Evolutionary conservation across 169 alveolate genomes (phyloP), one percentile per base, ranked within the genome.

Genomic region (Perkinsus olseni): DNA sequence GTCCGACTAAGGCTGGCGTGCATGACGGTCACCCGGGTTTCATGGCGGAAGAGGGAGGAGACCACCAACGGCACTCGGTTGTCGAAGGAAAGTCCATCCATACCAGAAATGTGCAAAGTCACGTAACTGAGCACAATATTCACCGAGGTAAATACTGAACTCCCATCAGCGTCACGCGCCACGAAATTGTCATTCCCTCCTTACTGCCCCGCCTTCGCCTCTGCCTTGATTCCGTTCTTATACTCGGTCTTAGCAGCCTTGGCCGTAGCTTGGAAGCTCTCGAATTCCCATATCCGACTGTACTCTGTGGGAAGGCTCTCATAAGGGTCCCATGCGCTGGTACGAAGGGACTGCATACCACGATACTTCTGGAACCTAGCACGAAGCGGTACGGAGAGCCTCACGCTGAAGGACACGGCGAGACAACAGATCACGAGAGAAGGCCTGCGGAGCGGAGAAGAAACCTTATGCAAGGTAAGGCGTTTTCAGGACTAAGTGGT

Each of bases 281-380:
- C 94, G 11, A 95, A 94, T 24, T 95, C 96, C 92, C 93, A 92
- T 38, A 95, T 94, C 38, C 96, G 91, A 28, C 96, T 92, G 92
- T 94, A 95, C 91, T 93, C 96, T 39, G 94, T 91, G 8, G 97
- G 97, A 8, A 96, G 93, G 92, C 94, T 95, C 91, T 95, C 96
- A 91, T 93, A 93, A 39, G 94, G 94, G 38, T 95, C 95, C 97
- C 97, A 96, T 20, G 93, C 50, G 36, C 96, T 94, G 51, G 95
- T 94, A 0, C 96, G 94, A 92, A 96, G 95, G 92, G 96, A 94
- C 94, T 95, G 95, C 62, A 96, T 94, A 31, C 97, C 97, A 0
- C 97, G 94, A 92, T 96, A 96, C 95, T 95, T 96, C 82, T 93
- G 96, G 94, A 94, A 95, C 20, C 96, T 24, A 31, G 37, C 74